These are phyloP conservation scores for Ehretia macrophylla DNA, from an alignment of 257 asterid genomes.

Conservation along the genomic window DNA sequence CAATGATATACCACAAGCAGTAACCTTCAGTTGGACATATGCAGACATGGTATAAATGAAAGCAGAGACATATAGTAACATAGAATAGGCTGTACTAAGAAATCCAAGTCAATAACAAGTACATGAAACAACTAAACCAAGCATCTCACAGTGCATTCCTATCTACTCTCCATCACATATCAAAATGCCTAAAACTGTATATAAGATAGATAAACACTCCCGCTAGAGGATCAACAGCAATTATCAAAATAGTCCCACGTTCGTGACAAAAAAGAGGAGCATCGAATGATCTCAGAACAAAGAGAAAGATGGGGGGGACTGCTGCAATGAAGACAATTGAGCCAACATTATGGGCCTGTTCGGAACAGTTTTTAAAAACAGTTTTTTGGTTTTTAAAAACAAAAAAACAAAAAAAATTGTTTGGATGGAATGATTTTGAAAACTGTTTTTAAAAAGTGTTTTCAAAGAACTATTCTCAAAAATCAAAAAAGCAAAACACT, in stretches of 20 bases:
- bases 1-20: no score
- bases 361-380: no score
- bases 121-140: background rate
- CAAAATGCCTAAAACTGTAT: background rate
- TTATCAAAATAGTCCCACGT: constrained; percentile 15
- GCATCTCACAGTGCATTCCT: no score
- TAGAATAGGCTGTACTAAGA: background rate
- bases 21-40: no score
- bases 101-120: background rate
- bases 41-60: no score
- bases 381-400: no score
- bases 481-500: no score
- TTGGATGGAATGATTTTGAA: no score
- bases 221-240: constrained; percentile 4
- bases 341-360: no score
- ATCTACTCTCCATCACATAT: background rate
- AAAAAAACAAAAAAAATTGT: no score
- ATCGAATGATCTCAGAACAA: constrained; percentile 16
- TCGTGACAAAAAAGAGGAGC: constrained; percentile 5
- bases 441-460: no score
- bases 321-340: constrained; percentile 10
- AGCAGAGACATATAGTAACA: background rate
- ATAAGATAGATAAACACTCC: constrained; percentile 10
- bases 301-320: constrained; percentile 2
- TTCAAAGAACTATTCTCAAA: no score